phyloP scores from a whole-genome alignment of 306 rosid species.

The Cicer yamashitae region DNA sequence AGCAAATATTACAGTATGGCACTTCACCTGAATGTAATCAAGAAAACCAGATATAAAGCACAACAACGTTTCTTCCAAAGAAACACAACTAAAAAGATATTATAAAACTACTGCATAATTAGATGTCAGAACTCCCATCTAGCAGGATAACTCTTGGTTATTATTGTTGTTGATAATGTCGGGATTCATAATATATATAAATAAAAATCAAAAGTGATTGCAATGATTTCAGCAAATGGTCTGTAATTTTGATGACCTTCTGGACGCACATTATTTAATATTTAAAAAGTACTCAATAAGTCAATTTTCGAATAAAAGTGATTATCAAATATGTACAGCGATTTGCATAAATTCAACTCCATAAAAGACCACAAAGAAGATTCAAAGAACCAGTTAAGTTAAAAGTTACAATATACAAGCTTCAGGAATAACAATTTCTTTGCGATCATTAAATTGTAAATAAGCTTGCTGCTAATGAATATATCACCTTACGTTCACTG shows the following conservation, averaged over 20 bases:
- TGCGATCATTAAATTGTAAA: slow-evolving; percentile 32
- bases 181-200: slow-evolving; percentile 7
- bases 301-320: slow-evolving; percentile 4
- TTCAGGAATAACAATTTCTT: slow-evolving; percentile 29
- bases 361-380: slow-evolving; percentile 14
- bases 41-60: slow-evolving; percentile 38
- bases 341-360: slow-evolving; percentile 23
- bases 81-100: slow-evolving; percentile 29
- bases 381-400: slow-evolving; percentile 34
- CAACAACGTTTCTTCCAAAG: slow-evolving; percentile 33
- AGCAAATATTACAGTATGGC: slow-evolving; percentile 78
- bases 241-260: slow-evolving; percentile 17
- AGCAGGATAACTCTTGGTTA: background rate
- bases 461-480: slow-evolving; percentile 40
- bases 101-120: slow-evolving; percentile 13
- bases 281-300: slow-evolving; percentile 13
- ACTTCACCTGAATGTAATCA: slow-evolving; percentile 68
- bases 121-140: slow-evolving; percentile 8
- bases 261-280: slow-evolving; percentile 26
- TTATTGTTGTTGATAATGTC: background rate
- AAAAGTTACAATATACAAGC: slow-evolving; percentile 29
- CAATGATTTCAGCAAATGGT: slow-evolving; percentile 32
- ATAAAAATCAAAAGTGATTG: slow-evolving; percentile 27
- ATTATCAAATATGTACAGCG: slow-evolving; percentile 2
- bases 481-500: slow-evolving; percentile 93